Evolutionary conservation across 2,329 filamentous ascomycete genomes (phyloP), one percentile per base, ranked within the genome.

Genomic region (Penicillium sp.): DNA sequence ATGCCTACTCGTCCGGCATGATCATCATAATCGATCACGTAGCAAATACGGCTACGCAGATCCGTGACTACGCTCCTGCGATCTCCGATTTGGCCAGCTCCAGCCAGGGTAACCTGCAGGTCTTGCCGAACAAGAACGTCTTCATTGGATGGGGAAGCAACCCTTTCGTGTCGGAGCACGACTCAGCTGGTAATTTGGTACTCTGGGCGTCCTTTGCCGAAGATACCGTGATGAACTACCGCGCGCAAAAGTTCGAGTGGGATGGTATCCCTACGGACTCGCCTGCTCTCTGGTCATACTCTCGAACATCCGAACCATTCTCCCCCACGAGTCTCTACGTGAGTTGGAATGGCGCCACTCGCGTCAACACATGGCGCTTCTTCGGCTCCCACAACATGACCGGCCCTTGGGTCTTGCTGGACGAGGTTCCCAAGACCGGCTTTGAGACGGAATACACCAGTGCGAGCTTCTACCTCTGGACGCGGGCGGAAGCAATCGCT

Each of bases 121-220:
- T 75, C 2, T 68, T 80, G 8, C 67, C 73, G 10, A 78, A 79
- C 60, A 68, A 70, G 9, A 78, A 80, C 45, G 70, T 74, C 7
- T 70, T 81, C 30, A 75, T 79, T 28, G 77, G 78, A 56, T 80
- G 79, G 78, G 79, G 78, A n/a, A 79, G 78, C 65, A 75, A 78
- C 47, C 69, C 74, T 1, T 78, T 73, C 58, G 69, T 79, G 9
- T 79, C 78, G 0, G 78, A 80, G 63, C 74, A 79, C 51, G 70
- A 74, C 24, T 69, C 71, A n/a, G 66, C 75, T 9, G 78, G 77
- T 12, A 74, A 76, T 24, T 58, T 79, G 4, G 61, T 80, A 3
- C 73, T 78, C 54, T 78, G 77, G 73, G 78, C 73, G 1, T 68
- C 67, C 26, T 70, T 80, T 53, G 75, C 73, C 47, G 67, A 70